phyloP scores from a whole-genome alignment of 441 rosid genomes.

The Manihot esculenta region DNA sequence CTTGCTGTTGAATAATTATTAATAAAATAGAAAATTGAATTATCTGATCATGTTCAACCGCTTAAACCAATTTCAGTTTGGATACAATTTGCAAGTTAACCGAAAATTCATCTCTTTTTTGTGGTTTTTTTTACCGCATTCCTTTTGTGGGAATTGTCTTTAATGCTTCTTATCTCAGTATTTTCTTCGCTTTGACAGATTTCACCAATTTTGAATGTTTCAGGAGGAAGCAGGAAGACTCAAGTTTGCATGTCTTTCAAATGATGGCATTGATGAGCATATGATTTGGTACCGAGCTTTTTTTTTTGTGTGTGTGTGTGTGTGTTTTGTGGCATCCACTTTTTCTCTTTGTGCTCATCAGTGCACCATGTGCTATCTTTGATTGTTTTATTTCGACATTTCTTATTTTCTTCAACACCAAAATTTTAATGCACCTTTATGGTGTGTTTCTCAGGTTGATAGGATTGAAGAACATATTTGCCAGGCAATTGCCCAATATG shows the following conservation, averaged over 20 bases:
- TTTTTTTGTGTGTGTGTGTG: constrained; percentile 15
- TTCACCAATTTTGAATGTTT: constrained; percentile 18
- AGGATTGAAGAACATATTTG: constrained; percentile 97
- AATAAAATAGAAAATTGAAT: background rate
- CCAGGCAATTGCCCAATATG: constrained; percentile 98
- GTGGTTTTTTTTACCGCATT: background rate
- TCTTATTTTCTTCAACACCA: background rate
- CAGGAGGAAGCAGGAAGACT: constrained; percentile 95
- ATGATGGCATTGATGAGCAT: constrained; percentile 87
- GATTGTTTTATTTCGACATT: background rate
- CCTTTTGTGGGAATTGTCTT: background rate
- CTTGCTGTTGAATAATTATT: background rate
- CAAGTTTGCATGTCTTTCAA: constrained; percentile 76
- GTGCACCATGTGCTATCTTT: background rate
- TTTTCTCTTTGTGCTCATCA: background rate
- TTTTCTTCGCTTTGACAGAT: background rate
- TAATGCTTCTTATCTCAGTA: background rate
- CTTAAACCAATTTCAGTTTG: background rate
- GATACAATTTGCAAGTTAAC: too few relatives aligned
- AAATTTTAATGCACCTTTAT: constrained; percentile 6
- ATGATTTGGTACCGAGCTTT: constrained; percentile 86
- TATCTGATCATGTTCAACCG: constrained; percentile 2
- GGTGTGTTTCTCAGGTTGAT: constrained; percentile 64
- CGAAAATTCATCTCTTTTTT: too few relatives aligned
- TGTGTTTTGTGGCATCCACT: background rate